Evolutionary conservation across 2,329 filamentous ascomycete genomes (phyloP).

Genomic region (Clonostachys rhizophaga): DNA sequence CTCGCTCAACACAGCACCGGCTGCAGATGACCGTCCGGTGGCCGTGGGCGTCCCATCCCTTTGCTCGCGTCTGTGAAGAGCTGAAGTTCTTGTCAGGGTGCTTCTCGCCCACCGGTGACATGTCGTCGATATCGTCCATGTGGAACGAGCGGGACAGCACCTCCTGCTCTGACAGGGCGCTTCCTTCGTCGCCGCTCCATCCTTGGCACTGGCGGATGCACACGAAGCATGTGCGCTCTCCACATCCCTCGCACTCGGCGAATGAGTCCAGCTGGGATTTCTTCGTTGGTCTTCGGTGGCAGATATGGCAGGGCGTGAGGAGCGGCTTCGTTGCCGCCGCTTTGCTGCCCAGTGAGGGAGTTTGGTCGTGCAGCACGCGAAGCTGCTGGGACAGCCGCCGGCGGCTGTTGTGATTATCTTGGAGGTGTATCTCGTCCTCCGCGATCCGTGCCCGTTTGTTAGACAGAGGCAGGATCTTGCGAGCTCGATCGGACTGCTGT

Average conservation of each 20-base stretch:
- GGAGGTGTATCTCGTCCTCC: too few relatives aligned
- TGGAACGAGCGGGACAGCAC: constrained; percentile 37
- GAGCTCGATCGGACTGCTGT: constrained; percentile 11
- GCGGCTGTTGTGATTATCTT: background rate
- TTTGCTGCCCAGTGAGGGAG: constrained; percentile 1
- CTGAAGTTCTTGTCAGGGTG: background rate
- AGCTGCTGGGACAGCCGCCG: background rate
- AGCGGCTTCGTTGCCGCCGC: constrained; percentile 7
- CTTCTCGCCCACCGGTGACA: background rate
- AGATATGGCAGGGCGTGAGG: constrained; percentile 61
- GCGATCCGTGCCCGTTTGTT: constrained; percentile 19
- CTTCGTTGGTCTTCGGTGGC: constrained; percentile 59
- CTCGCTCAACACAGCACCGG: constrained; percentile 63
- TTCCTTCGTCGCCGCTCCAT: constrained; percentile 22
- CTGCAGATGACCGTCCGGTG: constrained; percentile 58
- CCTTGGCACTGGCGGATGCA: constrained; percentile 61
- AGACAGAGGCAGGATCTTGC: constrained; percentile 20
- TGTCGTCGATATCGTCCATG: constrained; percentile 43
- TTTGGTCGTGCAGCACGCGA: constrained; percentile 3
- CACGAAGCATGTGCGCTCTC: constrained; percentile 61
- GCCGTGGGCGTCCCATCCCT: constrained; percentile 32
- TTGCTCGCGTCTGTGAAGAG: background rate
- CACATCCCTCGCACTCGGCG: constrained; percentile 58
- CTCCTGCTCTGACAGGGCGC: constrained; percentile 22
- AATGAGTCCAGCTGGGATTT: constrained; percentile 64